phyloP scores from a whole-genome alignment of 495 filamentous ascomycete genomes.

The Haplographium delicatum region DNA sequence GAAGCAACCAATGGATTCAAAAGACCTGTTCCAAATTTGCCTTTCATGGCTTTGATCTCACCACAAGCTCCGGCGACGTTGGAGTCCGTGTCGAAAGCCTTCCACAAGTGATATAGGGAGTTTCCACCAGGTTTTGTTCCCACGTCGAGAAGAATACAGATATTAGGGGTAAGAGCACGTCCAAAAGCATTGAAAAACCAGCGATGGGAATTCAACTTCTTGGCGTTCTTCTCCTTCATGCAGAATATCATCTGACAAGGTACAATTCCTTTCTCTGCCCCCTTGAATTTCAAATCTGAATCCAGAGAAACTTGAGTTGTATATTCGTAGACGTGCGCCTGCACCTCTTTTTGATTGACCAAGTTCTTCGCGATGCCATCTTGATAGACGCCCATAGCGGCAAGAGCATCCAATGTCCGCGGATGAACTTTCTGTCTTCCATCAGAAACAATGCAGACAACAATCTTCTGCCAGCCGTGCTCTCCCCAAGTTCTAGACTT shows the following conservation, averaged over 20 bases:
- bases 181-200: slow-evolving; percentile 99
- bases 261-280: slow-evolving; percentile 98
- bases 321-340: slow-evolving; percentile 97
- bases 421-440: slow-evolving; percentile 92
- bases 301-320: slow-evolving; percentile 97
- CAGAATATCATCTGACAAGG: slow-evolving; percentile 99
- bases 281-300: slow-evolving; percentile 94
- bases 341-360: slow-evolving; percentile 81
- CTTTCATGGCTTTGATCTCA: slow-evolving; percentile 95
- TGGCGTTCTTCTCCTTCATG: slow-evolving; percentile 94
- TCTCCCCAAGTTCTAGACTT: slow-evolving; percentile 96
- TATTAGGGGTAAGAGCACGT: slow-evolving; percentile 84
- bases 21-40: slow-evolving; percentile 72
- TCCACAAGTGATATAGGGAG: slow-evolving; percentile 97
- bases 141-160: slow-evolving; percentile 94
- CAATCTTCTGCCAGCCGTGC: slow-evolving; percentile 98
- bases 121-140: slow-evolving; percentile 83
- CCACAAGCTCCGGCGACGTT: slow-evolving; percentile 95
- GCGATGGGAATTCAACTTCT: slow-evolving; percentile 96
- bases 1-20: slow-evolving; percentile 93
- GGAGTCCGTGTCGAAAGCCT: slow-evolving; percentile 96
- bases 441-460: slow-evolving; percentile 93
- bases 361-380: slow-evolving; percentile 97
- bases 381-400: slow-evolving; percentile 98
- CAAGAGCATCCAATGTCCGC: slow-evolving; percentile 88